These are phyloP conservation scores for Globisporangium mamillatum DNA, from an alignment of 352 stramenopile species.

Conservation along the genomic window DNA sequence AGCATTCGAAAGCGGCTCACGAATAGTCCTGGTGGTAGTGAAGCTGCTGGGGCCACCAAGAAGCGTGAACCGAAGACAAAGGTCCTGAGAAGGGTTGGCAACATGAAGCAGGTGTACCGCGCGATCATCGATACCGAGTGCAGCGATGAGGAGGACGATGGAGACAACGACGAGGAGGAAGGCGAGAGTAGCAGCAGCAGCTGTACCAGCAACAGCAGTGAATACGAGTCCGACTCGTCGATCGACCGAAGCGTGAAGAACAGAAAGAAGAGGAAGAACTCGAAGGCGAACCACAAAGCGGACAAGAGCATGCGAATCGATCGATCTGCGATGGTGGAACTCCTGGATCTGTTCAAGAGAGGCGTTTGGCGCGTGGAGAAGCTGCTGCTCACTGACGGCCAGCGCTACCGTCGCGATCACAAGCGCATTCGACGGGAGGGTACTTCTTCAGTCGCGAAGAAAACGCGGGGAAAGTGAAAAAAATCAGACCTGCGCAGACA, in stretches of 20 bases:
- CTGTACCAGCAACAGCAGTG: neutral
- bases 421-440: neutral
- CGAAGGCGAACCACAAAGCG: neutral
- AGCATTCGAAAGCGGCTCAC: neutral
- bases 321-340: neutral
- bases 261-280: neutral
- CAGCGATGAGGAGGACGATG: neutral
- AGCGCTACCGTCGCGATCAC: neutral
- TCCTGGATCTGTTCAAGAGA: neutral
- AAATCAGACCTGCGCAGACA: neutral
- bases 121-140: neutral
- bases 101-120: neutral
- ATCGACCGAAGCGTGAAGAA: neutral
- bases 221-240: neutral
- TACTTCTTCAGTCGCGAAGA: neutral
- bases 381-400: neutral
- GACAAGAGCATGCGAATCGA: neutral
- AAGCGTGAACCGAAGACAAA: neutral
- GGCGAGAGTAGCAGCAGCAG: neutral
- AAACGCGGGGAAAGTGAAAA: neutral
- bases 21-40: neutral
- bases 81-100: neutral
- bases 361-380: neutral
- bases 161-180: neutral
- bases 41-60: neutral